Conservation (phyloP, 345 rosid genomes). For the Physaria fendleri region DNA sequence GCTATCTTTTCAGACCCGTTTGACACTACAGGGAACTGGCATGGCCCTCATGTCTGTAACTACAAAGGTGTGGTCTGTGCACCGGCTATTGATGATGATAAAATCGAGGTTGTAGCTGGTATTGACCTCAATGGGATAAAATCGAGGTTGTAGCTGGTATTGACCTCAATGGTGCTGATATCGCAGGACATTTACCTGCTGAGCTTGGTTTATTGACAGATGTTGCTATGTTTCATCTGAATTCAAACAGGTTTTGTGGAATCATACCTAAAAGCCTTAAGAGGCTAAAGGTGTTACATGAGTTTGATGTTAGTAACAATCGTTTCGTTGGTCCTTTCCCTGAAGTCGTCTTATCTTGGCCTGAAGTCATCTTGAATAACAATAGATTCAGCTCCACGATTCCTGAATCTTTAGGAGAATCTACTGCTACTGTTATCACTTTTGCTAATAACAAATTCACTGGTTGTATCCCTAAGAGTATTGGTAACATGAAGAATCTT, state of each 20-base stretch:
- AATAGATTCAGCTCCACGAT: slow-evolving; percentile 64
- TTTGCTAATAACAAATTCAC: slow-evolving; percentile 66
- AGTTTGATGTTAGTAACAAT: slow-evolving; percentile 83
- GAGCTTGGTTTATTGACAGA: slow-evolving; percentile 70
- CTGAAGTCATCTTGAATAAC: slow-evolving; percentile 55
- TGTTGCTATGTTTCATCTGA: slow-evolving; percentile 60
- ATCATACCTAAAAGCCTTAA: slow-evolving; percentile 57
- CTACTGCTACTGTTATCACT: slow-evolving; percentile 51
- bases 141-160: slow-evolving; percentile 76
- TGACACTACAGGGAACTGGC: slow-evolving; percentile 69
- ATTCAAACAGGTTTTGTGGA: slow-evolving; percentile 82
- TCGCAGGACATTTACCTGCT: slow-evolving; percentile 70
- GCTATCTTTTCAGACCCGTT: slow-evolving; percentile 70
- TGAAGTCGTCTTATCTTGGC: slow-evolving; percentile 45
- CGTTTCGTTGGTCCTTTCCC: slow-evolving; percentile 77
- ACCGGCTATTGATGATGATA: slow-evolving; percentile 58
- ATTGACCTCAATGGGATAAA: slow-evolving; percentile 70
- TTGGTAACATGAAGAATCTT: slow-evolving; percentile 63
- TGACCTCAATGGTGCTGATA: slow-evolving; percentile 76
- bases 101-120: slow-evolving; percentile 77
- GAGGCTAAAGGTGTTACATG: slow-evolving; percentile 49
- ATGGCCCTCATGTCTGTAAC: slow-evolving; percentile 56
- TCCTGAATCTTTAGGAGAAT: slow-evolving; percentile 63
- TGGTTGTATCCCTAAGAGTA: slow-evolving; percentile 65
- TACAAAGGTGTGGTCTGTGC: slow-evolving; percentile 79